These are phyloP conservation scores for Claviceps maximensis DNA, from an alignment of 2,329 filamentous ascomycete species.

Conservation along the genomic window DNA sequence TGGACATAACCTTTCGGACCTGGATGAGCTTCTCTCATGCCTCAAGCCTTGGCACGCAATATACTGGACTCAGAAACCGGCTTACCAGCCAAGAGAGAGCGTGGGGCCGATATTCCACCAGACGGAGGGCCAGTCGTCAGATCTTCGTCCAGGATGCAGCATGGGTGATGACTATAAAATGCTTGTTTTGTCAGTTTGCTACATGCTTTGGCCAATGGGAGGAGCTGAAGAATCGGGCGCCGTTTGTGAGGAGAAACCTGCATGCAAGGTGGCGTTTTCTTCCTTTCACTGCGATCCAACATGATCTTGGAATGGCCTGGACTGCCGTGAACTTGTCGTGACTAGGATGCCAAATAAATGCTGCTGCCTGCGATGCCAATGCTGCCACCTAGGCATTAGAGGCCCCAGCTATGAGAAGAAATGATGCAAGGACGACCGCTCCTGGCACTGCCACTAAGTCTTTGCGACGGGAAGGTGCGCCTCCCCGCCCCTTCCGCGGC, in stretches of 20 bases:
- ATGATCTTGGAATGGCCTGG: too few species aligned
- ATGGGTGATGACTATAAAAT: neutral
- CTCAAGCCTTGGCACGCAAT: neutral
- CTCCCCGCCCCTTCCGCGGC: slow-evolving; percentile 4
- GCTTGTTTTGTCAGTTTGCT: neutral
- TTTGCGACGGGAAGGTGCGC: slow-evolving; percentile 8
- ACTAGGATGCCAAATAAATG: neutral
- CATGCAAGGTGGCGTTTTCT: neutral
- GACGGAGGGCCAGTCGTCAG: neutral
- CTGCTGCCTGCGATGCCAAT: neutral
- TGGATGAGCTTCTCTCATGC: neutral
- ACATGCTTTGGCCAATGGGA: neutral
- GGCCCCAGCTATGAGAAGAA: neutral
- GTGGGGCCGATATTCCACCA: neutral
- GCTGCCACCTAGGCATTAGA: neutral
- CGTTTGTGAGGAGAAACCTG: neutral
- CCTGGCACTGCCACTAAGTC: neutral
- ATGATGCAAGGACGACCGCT: neutral
- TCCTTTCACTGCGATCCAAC: neutral
- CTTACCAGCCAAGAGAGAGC: neutral
- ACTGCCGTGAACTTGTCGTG: too few species aligned
- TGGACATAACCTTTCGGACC: neutral
- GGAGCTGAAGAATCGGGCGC: neutral
- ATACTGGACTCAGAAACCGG: neutral
- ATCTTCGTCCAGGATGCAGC: neutral